These are phyloP conservation scores for Calonectria hawksworthii DNA, from an alignment of 2,329 filamentous ascomycete genomes.

Conservation along the genomic window DNA sequence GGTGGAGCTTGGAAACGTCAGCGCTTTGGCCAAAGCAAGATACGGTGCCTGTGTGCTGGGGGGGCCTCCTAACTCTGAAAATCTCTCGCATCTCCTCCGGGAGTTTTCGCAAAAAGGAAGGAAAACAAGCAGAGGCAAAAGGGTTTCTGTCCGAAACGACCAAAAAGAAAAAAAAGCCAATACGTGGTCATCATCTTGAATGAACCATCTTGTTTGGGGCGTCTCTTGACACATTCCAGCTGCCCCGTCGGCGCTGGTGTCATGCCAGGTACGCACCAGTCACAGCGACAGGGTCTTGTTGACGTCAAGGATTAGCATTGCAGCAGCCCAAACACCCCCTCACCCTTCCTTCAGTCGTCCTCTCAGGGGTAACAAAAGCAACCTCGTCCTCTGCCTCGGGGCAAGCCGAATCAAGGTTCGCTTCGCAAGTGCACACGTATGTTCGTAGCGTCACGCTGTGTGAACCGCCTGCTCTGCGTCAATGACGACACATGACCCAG, in stretches of 20 bases:
- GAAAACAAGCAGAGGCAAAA: background rate
- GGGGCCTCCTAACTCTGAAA: background rate
- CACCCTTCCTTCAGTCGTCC: background rate
- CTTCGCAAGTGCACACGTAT: constrained; percentile 7
- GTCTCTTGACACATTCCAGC: constrained; percentile 12
- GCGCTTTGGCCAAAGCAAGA: constrained; percentile 19
- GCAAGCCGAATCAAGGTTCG: constrained; percentile 1
- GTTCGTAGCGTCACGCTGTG: background rate
- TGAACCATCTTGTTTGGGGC: background rate
- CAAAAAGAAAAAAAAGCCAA: background rate
- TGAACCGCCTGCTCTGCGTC: background rate
- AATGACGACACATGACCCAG: constrained; percentile 7
- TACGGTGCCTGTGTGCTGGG: background rate
- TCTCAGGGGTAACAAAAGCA: background rate
- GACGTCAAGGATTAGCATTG: constrained; percentile 14
- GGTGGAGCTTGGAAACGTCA: constrained; percentile 28
- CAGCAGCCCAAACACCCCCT: constrained; percentile 1
- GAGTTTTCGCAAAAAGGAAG: background rate
- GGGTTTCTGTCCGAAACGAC: background rate
- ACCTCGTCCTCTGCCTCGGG: background rate
- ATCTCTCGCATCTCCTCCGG: background rate
- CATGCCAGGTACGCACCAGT: constrained; percentile 20
- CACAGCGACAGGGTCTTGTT: constrained; percentile 1
- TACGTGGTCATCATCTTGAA: background rate
- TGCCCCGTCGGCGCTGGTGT: background rate